A percentile compares a stretch with the other conserved stretches of the same genome.
These are phyloP conservation scores for Periconia digitata DNA, from an alignment of 2,329 filamentous ascomycete genomes.

Conservation along the genomic window DNA sequence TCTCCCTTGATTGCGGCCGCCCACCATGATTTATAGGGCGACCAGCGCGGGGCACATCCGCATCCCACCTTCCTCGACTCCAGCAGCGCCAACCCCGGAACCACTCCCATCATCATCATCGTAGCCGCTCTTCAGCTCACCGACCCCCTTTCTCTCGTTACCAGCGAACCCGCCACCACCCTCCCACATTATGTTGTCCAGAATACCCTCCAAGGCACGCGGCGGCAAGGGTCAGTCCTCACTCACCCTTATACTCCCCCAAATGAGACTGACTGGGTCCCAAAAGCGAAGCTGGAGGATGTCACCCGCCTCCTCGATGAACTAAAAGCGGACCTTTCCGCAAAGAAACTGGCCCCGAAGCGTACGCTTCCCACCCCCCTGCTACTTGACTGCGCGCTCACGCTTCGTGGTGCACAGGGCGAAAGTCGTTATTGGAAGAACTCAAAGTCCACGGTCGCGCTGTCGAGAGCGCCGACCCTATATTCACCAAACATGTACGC, in stretches of 20 bases:
- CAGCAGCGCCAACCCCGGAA: neutral
- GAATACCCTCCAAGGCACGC: constrained; percentile 11
- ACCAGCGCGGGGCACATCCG: neutral
- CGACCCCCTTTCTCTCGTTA: neutral
- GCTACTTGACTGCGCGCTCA: constrained; percentile 10
- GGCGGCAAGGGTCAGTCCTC: constrained; percentile 22
- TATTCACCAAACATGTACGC: constrained; percentile 76
- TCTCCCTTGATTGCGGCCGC: neutral
- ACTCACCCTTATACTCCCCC: neutral
- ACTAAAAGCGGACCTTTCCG: constrained; percentile 63
- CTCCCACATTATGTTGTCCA: constrained; percentile 16
- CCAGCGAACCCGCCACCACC: neutral
- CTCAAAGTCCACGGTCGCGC: constrained; percentile 80
- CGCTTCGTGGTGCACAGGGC: constrained; percentile 56
- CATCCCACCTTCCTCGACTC: neutral
- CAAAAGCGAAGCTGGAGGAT: constrained; percentile 65
- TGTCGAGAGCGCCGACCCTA: constrained; percentile 71
- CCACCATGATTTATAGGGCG: neutral
- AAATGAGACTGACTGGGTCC: neutral
- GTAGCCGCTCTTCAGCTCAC: neutral
- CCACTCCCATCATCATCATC: neutral
- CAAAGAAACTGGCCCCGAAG: constrained; percentile 59
- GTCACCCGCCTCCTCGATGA: constrained; percentile 66
- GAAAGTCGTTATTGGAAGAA: constrained; percentile 59
- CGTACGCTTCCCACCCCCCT: constrained; percentile 50